Percentiles rank a stretch among this genome's conserved stretches.
These are phyloP conservation scores for Annona squamosa DNA, from an alignment of 164 flowering plant species.

Conservation along the genomic window DNA sequence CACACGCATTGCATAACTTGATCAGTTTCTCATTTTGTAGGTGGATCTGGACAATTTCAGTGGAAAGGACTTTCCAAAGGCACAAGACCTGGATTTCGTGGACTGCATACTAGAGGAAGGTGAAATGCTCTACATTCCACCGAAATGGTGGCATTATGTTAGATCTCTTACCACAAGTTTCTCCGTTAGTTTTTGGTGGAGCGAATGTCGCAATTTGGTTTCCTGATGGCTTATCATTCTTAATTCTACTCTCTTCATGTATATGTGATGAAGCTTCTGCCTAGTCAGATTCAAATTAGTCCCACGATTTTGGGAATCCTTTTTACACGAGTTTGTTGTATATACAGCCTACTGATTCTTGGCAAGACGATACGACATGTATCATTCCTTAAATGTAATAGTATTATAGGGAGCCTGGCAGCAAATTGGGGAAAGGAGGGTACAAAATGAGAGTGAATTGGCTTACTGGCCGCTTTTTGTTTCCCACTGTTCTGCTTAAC, in stretches of 20 bases:
- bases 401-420: too few species aligned
- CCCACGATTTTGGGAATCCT: background rate
- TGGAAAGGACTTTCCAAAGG: conserved; percentile 43
- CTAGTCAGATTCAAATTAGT: background rate
- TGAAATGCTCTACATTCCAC: conserved; percentile 95
- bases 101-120: conserved; percentile 96
- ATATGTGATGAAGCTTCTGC: background rate
- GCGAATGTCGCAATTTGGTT: conserved; percentile 20
- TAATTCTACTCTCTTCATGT: background rate
- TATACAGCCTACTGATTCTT: background rate
- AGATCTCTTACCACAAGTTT: conserved; percentile 77
- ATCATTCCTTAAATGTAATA: too few species aligned
- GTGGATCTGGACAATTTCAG: conserved; percentile 84
- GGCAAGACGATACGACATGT: background rate
- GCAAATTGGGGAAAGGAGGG: too few species aligned
- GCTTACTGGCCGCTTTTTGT: too few species aligned
- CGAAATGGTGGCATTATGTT: conserved; percentile 98
- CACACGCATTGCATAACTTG: background rate
- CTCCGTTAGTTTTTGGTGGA: conserved; percentile 98
- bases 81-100: conserved; percentile 55
- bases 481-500: too few species aligned
- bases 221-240: conserved; percentile 10
- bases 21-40: conserved; percentile 28
- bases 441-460: too few species aligned
- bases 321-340: background rate